These are phyloP conservation scores for Ammopiptanthus mongolicus DNA, from an alignment of 306 rosid species.

Conservation along the genomic window DNA sequence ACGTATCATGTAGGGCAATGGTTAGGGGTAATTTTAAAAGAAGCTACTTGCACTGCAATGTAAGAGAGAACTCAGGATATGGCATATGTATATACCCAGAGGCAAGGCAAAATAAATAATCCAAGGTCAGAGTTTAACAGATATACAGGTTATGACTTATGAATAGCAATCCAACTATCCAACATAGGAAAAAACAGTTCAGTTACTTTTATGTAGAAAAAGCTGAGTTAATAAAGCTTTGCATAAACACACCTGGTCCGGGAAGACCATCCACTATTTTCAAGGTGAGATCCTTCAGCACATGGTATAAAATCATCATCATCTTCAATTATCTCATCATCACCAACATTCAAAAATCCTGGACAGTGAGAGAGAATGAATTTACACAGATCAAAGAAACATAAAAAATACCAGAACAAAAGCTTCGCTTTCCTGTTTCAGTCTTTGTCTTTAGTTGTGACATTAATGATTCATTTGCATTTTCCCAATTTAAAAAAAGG, in stretches of 20 bases:
- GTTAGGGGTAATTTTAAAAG: neutral
- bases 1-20: neutral
- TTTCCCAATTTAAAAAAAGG: neutral
- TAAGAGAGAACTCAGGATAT: neutral
- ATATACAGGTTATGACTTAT: neutral
- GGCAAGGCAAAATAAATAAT: neutral
- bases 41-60: neutral
- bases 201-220: neutral
- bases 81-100: neutral
- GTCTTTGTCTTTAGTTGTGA: neutral
- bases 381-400: conserved; percentile 12
- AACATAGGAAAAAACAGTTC: neutral
- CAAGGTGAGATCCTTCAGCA: conserved; percentile 66
- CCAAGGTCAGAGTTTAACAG: neutral
- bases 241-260: conserved; percentile 75
- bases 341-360: conserved; percentile 90
- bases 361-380: conserved; percentile 18
- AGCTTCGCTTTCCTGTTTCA: neutral
- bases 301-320: conserved; percentile 46
- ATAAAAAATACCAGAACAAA: neutral
- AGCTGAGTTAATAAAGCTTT: conserved; percentile 7
- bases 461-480: neutral
- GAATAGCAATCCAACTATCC: neutral
- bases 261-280: conserved; percentile 98
- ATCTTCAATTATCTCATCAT: conserved; percentile 71